A percentile compares a stretch with the other conserved stretches of the same genome.
phyloP scores from a whole-genome alignment of 1,139 yeast genomes.

The Blastobotrys petasosporus region DNA sequence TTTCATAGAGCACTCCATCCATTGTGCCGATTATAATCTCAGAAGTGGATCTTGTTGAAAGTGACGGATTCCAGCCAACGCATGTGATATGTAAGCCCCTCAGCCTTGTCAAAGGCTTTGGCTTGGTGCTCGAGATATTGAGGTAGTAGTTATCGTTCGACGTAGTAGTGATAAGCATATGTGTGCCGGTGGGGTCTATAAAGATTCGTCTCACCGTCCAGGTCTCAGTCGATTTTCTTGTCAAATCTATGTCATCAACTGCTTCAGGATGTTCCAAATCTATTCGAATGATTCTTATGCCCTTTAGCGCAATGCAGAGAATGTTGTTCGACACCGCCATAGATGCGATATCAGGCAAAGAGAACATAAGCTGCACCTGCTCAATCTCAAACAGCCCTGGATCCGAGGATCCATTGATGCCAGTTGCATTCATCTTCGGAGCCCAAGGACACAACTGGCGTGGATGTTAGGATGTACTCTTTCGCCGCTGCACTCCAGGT shows the following conservation, averaged over 20 bases:
- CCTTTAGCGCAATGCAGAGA: conserved; percentile 42
- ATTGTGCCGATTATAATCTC: conserved; percentile 45
- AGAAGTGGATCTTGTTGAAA: conserved; percentile 40
- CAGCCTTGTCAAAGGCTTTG: conserved; percentile 39
- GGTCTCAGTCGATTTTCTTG: conserved; percentile 24
- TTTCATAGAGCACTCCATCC: conserved; percentile 44
- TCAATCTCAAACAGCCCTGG: conserved; percentile 36
- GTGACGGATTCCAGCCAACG: conserved; percentile 41
- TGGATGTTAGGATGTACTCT: background rate
- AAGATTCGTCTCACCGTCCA: conserved; percentile 37
- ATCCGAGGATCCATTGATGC: conserved; percentile 11
- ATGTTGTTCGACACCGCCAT: conserved; percentile 46
- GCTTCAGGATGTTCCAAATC: conserved; percentile 50
- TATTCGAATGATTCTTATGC: conserved; percentile 45
- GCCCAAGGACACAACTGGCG: background rate
- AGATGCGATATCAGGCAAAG: conserved; percentile 39
- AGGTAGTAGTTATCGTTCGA: conserved; percentile 43
- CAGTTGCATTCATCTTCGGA: conserved; percentile 3
- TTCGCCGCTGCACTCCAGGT: background rate
- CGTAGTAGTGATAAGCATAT: conserved; percentile 43
- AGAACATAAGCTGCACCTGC: conserved; percentile 53
- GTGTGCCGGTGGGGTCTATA: conserved; percentile 46
- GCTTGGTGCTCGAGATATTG: conserved; percentile 35
- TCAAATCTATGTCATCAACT: conserved; percentile 39
- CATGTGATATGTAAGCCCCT: conserved; percentile 39